phyloP scores from a whole-genome alignment of 1,284 basidiomycete genomes.

The Puccinia horiana region DNA sequence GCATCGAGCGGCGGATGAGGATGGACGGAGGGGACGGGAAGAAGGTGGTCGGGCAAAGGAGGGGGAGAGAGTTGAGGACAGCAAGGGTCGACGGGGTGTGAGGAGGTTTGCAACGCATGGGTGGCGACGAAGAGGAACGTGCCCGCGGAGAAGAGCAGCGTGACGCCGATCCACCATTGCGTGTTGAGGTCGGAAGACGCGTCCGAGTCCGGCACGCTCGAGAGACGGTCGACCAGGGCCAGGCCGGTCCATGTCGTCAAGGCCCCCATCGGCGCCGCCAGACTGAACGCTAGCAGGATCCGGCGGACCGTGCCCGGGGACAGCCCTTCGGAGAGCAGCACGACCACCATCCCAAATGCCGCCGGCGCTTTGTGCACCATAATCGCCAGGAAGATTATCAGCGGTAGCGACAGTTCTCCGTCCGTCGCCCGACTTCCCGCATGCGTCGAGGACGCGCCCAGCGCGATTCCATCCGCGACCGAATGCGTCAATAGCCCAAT shows the following conservation, averaged over 20 bases:
- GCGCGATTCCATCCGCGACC: slow-evolving; percentile 82
- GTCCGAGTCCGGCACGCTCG: background rate
- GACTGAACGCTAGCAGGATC: slow-evolving; percentile 74
- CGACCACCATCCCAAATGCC: slow-evolving; percentile 53
- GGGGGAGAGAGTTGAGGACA: background rate
- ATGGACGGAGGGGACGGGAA: background rate
- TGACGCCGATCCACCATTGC: slow-evolving; percentile 69
- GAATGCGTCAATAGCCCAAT: slow-evolving; percentile 82
- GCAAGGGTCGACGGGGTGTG: slow-evolving; percentile 18
- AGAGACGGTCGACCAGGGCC: slow-evolving; percentile 60
- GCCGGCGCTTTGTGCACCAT: slow-evolving; percentile 71
- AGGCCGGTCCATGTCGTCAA: slow-evolving; percentile 69
- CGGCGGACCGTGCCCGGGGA: slow-evolving; percentile 70
- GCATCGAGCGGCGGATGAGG: background rate
- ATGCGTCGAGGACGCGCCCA: slow-evolving; percentile 67
- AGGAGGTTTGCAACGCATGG: slow-evolving; percentile 55
- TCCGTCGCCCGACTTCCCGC: slow-evolving; percentile 1
- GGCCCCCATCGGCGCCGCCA: slow-evolving; percentile 75
- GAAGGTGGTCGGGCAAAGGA: background rate
- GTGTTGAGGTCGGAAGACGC: background rate
- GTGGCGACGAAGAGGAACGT: slow-evolving; percentile 94
- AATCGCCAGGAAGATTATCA: slow-evolving; percentile 82
- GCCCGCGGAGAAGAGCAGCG: slow-evolving; percentile 80
- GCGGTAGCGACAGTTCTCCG: slow-evolving; percentile 63
- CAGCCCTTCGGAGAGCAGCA: slow-evolving; percentile 59